Percentiles rank a stretch among this genome's conserved stretches.
phyloP scores from a whole-genome alignment of 1,284 basidiomycete genomes.

The Trichosporon coremiiforme region DNA sequence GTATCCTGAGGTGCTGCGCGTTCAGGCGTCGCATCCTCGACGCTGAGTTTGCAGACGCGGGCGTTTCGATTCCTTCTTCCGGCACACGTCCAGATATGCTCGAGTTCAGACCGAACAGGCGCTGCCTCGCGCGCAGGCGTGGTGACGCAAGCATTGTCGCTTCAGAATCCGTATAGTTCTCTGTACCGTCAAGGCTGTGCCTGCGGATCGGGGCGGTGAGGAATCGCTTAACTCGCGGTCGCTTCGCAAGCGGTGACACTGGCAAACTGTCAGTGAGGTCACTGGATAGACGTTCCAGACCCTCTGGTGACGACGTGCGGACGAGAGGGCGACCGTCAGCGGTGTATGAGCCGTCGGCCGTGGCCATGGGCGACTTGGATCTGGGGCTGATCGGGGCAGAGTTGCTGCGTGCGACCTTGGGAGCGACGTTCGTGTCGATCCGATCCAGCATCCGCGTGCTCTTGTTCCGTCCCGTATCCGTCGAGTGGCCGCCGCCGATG shows the following conservation, averaged over 20 bases:
- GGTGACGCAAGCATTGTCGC: constrained; percentile 24
- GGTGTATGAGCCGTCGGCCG: not conserved
- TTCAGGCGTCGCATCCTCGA: constrained; percentile 21
- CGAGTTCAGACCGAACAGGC: constrained; percentile 21
- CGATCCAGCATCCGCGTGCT: constrained; percentile 17
- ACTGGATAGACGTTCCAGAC: not conserved
- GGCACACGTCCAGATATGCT: constrained; percentile 15
- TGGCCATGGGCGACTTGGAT: not conserved
- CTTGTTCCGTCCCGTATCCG: constrained; percentile 7
- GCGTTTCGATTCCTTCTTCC: constrained; percentile 23
- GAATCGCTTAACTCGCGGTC: constrained; percentile 18
- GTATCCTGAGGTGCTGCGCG: constrained; percentile 37
- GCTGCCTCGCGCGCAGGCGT: constrained; percentile 24
- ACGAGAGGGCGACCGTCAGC: not conserved
- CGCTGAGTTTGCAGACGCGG: not conserved
- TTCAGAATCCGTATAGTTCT: constrained; percentile 32
- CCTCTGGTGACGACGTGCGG: constrained; percentile 4
- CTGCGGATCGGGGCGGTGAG: constrained; percentile 18
- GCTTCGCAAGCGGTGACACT: not conserved
- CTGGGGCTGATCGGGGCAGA: constrained; percentile 23
- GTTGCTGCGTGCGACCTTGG: constrained; percentile 22
- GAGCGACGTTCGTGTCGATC: constrained; percentile 2
- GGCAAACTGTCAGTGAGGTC: constrained; percentile 20
- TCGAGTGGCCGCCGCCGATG: constrained; percentile 11
- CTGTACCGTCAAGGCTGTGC: constrained; percentile 20